Base-by-base conservation (phyloP, 352 stramenopile species). In the Pythium chondricola region DNA sequence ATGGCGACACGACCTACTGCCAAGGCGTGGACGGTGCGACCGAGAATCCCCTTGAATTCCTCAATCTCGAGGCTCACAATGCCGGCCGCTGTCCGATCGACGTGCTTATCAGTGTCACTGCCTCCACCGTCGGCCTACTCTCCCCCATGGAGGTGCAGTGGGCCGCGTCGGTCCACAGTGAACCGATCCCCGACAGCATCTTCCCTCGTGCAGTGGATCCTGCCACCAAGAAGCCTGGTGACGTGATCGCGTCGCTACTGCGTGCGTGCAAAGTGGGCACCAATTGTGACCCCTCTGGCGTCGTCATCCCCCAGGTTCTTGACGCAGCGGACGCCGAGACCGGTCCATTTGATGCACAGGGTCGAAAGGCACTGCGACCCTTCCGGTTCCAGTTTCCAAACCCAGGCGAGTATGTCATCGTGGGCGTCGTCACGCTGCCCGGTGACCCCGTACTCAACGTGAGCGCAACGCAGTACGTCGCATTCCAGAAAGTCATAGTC, bases 1-100 rank as follows among this genome's bases (percentile, higher is more conserved):
- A 89, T 36, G 78, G 78, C 27, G 20, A 51, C 16, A 85, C 71
- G 20, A 89, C 78, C n/a, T 89, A 89, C 51, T 89, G 78, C 56
- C 71, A 86, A 58, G 78, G 75, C 52, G 55, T 81, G 21, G 62
- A 52, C 27, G 36, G 43, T 24, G 24, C 49, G 8, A 22, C 25
- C 10, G 51, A 36, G 7, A 30, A 48, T 17, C 51, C 51, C 22
- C 52, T 64, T 18, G 70, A 31, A 6, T 81, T 88, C 50, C 49
- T 65, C 48, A 45, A 66, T 26, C 48, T 90, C n/a, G 52, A 71
- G 11, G 55, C 55, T 22, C 58, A 58, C 58, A 90, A 68, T 39
- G 61, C 65, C n/a, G 69, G 74, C 1, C 66, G 71, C 10, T 90
- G 79, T 24, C 75, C 79, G 17, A 63, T 90, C 10, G 65, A 63